Conservation (phyloP, 768 basidiomycete genomes). For the Arthromyces matolae region DNA sequence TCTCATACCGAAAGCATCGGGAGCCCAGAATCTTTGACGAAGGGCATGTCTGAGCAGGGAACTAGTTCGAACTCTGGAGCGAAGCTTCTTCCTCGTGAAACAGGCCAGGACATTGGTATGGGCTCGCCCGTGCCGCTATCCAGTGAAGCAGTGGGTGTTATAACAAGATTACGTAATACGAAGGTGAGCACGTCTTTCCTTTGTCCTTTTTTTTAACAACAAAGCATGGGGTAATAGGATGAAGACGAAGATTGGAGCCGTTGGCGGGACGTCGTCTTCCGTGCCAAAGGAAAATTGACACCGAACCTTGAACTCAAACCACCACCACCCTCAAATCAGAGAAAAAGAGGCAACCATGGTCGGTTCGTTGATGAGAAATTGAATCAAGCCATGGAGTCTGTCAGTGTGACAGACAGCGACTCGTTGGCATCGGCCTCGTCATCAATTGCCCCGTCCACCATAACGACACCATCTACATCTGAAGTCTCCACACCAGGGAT, state of each 20-base stretch:
- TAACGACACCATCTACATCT: slow-evolving; percentile 14
- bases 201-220: too few species aligned
- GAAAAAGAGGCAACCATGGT: slow-evolving; percentile 56
- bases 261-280: slow-evolving; percentile 83
- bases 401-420: neutral
- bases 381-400: slow-evolving; percentile 16
- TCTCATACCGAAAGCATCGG: slow-evolving; percentile 32
- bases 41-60: slow-evolving; percentile 9
- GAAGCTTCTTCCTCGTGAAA: slow-evolving; percentile 74
- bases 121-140: slow-evolving; percentile 81
- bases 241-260: slow-evolving; percentile 87
- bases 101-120: slow-evolving; percentile 85
- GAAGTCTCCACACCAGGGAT: slow-evolving; percentile 16
- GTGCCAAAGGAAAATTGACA: slow-evolving; percentile 60
- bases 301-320: slow-evolving; percentile 45
- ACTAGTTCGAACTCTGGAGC: slow-evolving; percentile 9
- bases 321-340: slow-evolving; percentile 57
- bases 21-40: slow-evolving; percentile 46
- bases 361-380: slow-evolving; percentile 28
- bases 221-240: too few species aligned
- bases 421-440: slow-evolving; percentile 7
- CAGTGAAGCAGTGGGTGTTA: slow-evolving; percentile 71
- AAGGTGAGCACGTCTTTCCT: slow-evolving; percentile 46
- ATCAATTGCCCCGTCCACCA: slow-evolving; percentile 3
- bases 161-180: slow-evolving; percentile 75